A percentile compares a stretch with the other conserved stretches of the same genome.
Conservation (phyloP, 371 early-diverging fungal species). For the Mortierella sp. region DNA sequence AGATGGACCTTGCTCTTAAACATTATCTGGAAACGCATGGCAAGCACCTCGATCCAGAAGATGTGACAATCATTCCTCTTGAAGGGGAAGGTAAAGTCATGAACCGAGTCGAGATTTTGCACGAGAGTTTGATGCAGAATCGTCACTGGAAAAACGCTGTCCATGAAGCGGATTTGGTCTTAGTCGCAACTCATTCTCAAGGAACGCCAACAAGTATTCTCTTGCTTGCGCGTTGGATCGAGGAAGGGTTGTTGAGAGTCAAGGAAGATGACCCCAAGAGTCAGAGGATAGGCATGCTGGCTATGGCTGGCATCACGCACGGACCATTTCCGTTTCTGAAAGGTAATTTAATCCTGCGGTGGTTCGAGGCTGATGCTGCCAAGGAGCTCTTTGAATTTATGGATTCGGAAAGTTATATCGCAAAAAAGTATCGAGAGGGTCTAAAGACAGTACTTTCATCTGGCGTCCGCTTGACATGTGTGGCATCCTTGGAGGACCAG, state of each 20-base stretch:
- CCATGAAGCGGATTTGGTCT: conserved; percentile 79
- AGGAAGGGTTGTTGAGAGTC: conserved; percentile 67
- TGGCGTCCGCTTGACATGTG: conserved; percentile 77
- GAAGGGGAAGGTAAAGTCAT: conserved; percentile 91
- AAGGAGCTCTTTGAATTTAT: conserved; percentile 93
- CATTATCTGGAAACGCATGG: conserved; percentile 69
- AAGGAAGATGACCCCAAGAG: conserved; percentile 58
- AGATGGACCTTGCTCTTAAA: conserved; percentile 79
- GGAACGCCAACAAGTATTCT: conserved; percentile 91
- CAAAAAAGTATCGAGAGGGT: conserved; percentile 75
- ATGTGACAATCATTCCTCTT: conserved; percentile 84
- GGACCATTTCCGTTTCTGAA: conserved; percentile 90
- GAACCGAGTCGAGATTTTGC: conserved; percentile 82
- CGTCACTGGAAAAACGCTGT: conserved; percentile 60
- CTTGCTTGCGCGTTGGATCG: conserved; percentile 77
- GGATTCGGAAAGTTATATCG: conserved; percentile 76
- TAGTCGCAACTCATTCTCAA: conserved; percentile 92
- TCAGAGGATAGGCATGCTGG: conserved; percentile 82
- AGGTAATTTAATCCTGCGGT: conserved; percentile 84
- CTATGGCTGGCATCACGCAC: conserved; percentile 94
- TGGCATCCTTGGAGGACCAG: conserved; percentile 91
- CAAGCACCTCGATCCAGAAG: conserved; percentile 63
- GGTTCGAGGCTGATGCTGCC: conserved; percentile 92
- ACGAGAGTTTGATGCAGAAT: conserved; percentile 68
- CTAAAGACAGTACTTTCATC: conserved; percentile 73